Evolutionary conservation across 148 eudicot genomes (phyloP).

Genomic region (Vaccinium macrocarpon): DNA sequence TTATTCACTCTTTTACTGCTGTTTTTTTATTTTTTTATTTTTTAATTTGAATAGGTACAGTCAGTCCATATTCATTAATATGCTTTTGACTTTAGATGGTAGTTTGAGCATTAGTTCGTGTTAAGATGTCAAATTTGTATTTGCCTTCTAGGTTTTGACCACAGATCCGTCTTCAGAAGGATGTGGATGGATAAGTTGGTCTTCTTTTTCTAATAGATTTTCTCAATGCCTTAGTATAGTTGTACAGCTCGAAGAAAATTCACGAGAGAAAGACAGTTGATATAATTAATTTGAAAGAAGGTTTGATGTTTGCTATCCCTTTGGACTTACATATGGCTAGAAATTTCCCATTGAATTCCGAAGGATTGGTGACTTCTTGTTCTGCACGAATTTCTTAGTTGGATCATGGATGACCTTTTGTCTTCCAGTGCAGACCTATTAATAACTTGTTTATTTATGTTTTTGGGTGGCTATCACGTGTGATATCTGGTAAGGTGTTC

Average conservation of each 20-base stretch:
- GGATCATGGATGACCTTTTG: neutral
- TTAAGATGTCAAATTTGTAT: neutral
- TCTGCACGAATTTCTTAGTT: neutral
- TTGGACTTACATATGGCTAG: neutral
- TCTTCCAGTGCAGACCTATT: conserved; percentile 3
- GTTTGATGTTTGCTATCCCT: neutral
- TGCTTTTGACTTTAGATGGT: neutral
- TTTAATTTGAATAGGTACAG: neutral
- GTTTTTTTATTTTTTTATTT: neutral
- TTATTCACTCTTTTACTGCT: neutral
- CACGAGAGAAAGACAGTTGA: neutral
- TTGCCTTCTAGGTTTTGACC: neutral
- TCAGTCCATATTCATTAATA: neutral
- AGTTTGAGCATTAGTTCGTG: neutral
- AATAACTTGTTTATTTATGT: neutral
- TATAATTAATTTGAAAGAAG: neutral
- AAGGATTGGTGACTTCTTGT: neutral
- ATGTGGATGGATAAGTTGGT: neutral
- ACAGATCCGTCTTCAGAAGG: neutral
- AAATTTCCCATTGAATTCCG: neutral
- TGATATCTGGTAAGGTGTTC: neutral
- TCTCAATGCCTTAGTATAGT: neutral
- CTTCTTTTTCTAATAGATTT: neutral
- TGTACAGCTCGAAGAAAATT: neutral
- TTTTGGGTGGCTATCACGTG: neutral